Percentiles rank a stretch among this genome's conserved stretches.
These are phyloP conservation scores for Chionographis japonica DNA, from an alignment of 106 monocot genomes.

Conservation along the genomic window DNA sequence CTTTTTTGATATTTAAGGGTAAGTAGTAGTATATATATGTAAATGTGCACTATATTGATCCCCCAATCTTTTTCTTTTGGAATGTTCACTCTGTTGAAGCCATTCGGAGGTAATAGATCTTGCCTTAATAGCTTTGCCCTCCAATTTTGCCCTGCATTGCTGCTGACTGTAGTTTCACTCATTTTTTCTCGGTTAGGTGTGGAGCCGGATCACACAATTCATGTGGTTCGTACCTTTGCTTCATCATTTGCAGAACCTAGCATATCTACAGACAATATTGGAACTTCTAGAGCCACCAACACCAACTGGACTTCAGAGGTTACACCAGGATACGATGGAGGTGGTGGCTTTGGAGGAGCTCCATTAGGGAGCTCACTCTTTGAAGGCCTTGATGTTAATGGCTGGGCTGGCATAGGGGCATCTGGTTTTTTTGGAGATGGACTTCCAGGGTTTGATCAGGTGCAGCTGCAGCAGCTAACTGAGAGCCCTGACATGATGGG, in stretches of 20 bases:
- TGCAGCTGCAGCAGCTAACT: constrained; percentile 66
- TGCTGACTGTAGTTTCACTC: too few species aligned
- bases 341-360: constrained; percentile 29
- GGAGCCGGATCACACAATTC: constrained; percentile 83
- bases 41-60: too few species aligned
- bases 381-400: constrained; percentile 45
- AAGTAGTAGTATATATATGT: too few species aligned
- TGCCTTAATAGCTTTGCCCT: too few species aligned
- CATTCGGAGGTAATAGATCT: too few species aligned
- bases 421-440: constrained; percentile 51
- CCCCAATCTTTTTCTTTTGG: too few species aligned
- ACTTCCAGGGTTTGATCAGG: constrained; percentile 64
- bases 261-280: constrained; percentile 20
- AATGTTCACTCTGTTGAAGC: too few species aligned
- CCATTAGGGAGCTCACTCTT: constrained; percentile 42
- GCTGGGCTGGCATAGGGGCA: constrained; percentile 23
- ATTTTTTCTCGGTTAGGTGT: constrained; percentile 37
- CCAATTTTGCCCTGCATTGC: too few species aligned
- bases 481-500: constrained; percentile 93
- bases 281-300: constrained; percentile 9
- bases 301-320: constrained; percentile 4
- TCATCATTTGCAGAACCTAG: constrained; percentile 7
- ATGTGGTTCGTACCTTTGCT: constrained; percentile 73
- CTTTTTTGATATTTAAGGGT: too few species aligned
- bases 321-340: constrained; percentile 9